Conservation (phyloP, 495 filamentous ascomycete genomes). For the Clohesyomyces aquaticus region DNA sequence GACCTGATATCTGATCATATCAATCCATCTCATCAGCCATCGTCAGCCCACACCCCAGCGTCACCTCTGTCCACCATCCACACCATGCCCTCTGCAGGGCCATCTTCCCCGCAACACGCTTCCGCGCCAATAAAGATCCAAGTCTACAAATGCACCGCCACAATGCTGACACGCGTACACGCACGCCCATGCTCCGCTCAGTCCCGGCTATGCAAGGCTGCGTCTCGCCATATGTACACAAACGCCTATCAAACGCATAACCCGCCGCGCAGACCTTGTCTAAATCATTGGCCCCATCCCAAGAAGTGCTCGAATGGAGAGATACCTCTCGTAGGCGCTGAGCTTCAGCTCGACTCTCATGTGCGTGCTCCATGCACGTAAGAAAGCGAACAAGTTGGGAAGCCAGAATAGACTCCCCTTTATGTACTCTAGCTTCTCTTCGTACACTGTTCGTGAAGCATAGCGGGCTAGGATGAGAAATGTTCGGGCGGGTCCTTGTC, state of each 20-base stretch:
- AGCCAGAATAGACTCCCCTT: conserved; percentile 61
- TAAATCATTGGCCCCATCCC: conserved; percentile 38
- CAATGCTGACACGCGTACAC: conserved; percentile 1
- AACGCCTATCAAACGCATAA: not conserved
- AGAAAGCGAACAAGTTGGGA: conserved; percentile 58
- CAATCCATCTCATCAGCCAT: not conserved
- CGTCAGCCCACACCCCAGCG: not conserved
- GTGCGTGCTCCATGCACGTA: conserved; percentile 62
- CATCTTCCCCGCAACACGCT: not conserved
- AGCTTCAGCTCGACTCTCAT: conserved; percentile 68
- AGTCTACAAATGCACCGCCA: conserved; percentile 5
- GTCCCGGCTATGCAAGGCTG: conserved; percentile 1
- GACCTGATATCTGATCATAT: not conserved
- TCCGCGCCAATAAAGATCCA: conserved; percentile 1
- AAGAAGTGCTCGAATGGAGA: conserved; percentile 56
- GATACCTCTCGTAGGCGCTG: conserved; percentile 64
- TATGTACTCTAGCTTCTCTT: conserved; percentile 80
- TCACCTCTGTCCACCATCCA: not conserved
- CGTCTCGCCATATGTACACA: not conserved
- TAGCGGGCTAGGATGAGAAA: conserved; percentile 95
- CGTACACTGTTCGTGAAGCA: conserved; percentile 83
- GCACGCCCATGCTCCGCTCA: not conserved
- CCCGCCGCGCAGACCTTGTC: not conserved
- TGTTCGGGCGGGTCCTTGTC: conserved; percentile 80
- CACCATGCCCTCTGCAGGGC: not conserved